Conservation (phyloP, 2,329 filamentous ascomycete species). For the Balansia obtecta region DNA sequence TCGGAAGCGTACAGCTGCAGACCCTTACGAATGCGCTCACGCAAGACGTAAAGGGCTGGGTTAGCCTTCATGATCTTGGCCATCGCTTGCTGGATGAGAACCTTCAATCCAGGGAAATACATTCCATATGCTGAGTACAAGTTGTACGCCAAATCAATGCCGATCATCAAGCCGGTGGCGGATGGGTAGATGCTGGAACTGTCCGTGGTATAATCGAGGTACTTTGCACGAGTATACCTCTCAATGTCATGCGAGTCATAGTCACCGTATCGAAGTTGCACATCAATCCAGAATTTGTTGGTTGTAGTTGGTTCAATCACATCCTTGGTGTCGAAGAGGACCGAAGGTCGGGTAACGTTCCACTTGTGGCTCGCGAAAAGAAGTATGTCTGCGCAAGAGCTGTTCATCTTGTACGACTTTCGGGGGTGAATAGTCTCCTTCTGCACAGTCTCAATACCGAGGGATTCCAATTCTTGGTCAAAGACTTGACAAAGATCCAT, state of each 20-base stretch:
- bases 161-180: constrained; percentile 92
- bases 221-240: constrained; percentile 93
- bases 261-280: constrained; percentile 91
- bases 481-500: constrained; percentile 99
- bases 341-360: constrained; percentile 89
- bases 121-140: constrained; percentile 96
- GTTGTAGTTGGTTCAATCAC: constrained; percentile 86
- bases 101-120: constrained; percentile 96
- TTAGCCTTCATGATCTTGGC: constrained; percentile 99
- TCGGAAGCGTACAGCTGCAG: constrained; percentile 95
- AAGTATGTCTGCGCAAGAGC: constrained; percentile 92
- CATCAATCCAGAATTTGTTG: constrained; percentile 99
- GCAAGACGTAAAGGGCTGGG: constrained; percentile 86
- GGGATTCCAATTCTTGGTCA: constrained; percentile 88
- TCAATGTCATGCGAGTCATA: constrained; percentile 99
- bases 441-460: constrained; percentile 94
- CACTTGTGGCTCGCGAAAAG: constrained; percentile 97
- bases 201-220: constrained; percentile 96
- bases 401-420: constrained; percentile 99
- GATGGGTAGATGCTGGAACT: constrained; percentile 98
- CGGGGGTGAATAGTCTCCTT: constrained; percentile 98
- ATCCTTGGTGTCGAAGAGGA: constrained; percentile 94
- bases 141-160: constrained; percentile 95
- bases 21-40: constrained; percentile 96
- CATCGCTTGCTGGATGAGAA: constrained; percentile 94